Percentiles rank a stretch among this genome's conserved stretches.
These are phyloP conservation scores for Cyberlindnera sargentensis DNA, from an alignment of 805 yeast genomes.

Conservation along the genomic window DNA sequence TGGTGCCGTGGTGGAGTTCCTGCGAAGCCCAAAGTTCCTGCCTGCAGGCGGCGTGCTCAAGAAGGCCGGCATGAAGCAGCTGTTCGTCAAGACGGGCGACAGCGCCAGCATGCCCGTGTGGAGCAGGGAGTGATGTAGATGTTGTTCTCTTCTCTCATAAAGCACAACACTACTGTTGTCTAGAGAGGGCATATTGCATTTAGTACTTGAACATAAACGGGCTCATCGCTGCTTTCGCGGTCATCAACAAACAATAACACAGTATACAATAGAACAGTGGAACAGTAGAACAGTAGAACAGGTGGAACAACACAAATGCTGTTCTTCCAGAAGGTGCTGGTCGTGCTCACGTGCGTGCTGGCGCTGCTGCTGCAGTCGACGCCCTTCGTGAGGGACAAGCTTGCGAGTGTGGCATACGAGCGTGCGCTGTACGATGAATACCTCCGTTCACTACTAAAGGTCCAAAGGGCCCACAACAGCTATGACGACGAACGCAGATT, in stretches of 20 bases:
- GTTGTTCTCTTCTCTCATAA: no score
- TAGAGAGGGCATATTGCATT: not conserved
- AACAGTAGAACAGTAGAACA: not conserved
- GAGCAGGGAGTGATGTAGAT: conserved; percentile 3
- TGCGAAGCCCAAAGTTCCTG: conserved; percentile 35
- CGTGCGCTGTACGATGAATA: conserved; percentile 9
- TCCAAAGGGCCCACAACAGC: conserved; percentile 10
- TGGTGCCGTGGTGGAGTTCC: conserved; percentile 40
- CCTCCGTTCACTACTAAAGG: conserved; percentile 7
- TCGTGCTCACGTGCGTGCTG: conserved; percentile 18
- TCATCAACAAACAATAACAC: not conserved
- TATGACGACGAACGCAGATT: conserved; percentile 16
- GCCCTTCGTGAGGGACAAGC: conserved; percentile 14
- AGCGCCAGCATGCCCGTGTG: conserved; percentile 60
- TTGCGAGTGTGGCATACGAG: conserved; percentile 17
- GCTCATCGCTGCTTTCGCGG: not conserved
- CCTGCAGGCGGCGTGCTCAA: conserved; percentile 54
- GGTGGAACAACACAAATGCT: conserved; percentile 10
- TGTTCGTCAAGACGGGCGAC: conserved; percentile 58
- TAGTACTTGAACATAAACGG: not conserved
- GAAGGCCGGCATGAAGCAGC: conserved; percentile 38
- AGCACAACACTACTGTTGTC: not conserved
- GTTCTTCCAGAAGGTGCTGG: conserved; percentile 22
- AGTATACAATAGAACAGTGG: not conserved
- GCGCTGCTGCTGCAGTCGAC: conserved; percentile 17